Conservation (phyloP, 179 eudicot species). For the Spergularia azorica region DNA sequence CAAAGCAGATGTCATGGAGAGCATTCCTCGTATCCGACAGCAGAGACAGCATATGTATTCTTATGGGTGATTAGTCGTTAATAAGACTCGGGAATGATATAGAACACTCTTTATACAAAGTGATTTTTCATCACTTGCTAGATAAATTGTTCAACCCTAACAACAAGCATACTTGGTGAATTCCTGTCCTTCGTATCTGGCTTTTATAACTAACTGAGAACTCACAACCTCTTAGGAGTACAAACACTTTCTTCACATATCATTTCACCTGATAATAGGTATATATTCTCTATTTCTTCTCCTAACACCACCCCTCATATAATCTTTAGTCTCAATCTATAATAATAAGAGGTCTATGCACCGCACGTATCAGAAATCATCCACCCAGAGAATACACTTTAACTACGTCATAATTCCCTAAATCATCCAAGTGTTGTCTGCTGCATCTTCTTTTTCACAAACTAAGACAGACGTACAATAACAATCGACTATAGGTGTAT, state of each 20-base stretch:
- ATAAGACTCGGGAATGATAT: slow-evolving; percentile 5
- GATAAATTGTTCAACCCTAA: slow-evolving; percentile 10
- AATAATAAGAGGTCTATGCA: neutral
- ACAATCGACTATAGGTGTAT: neutral
- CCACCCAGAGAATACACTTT: neutral
- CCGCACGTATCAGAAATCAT: neutral
- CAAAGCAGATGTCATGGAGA: slow-evolving; percentile 31
- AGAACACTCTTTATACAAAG: slow-evolving; percentile 19
- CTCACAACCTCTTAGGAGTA: slow-evolving; percentile 6
- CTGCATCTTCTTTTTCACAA: neutral
- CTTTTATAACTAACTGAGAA: slow-evolving; percentile 4
- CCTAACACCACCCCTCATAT: neutral
- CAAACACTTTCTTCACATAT: neutral
- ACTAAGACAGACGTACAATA: neutral
- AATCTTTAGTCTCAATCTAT: neutral
- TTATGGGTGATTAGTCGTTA: slow-evolving; percentile 22
- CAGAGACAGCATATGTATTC: slow-evolving; percentile 21
- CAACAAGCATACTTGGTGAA: slow-evolving; percentile 1
- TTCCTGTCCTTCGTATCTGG: neutral
- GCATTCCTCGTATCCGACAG: slow-evolving; percentile 33
- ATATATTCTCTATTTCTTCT: neutral
- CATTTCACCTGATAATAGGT: neutral
- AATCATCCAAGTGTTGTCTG: neutral
- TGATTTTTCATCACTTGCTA: slow-evolving; percentile 31
- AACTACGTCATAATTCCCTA: neutral